Percentiles rank a stretch among this genome's conserved stretches.
phyloP scores from a whole-genome alignment of 2,329 filamentous ascomycete species.

The Ophiostoma sp. region DNA sequence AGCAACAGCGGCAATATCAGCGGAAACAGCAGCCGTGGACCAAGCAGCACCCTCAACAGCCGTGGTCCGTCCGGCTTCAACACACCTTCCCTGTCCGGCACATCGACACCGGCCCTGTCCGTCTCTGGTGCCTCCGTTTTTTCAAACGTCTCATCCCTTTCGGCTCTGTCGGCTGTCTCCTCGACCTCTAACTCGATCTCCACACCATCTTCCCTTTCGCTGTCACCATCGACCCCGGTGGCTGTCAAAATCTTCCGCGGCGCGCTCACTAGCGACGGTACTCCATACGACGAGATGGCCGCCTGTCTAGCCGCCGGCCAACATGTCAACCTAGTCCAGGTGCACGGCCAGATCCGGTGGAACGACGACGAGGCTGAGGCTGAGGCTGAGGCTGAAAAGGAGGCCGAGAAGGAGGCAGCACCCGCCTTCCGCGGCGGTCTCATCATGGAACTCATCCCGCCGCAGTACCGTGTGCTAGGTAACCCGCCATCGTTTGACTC shows the following conservation, averaged over 20 bases:
- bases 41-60: conserved; percentile 16
- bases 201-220: neutral
- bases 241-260: conserved; percentile 53
- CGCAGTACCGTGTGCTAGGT: conserved; percentile 45
- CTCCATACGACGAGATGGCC: conserved; percentile 51
- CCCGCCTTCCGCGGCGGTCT: conserved; percentile 41
- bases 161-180: neutral
- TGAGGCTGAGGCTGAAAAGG: neutral
- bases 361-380: neutral
- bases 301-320: conserved; percentile 48
- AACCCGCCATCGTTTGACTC: conserved; percentile 46
- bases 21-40: neutral
- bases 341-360: conserved; percentile 44
- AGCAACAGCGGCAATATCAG: conserved; percentile 28
- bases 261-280: conserved; percentile 49
- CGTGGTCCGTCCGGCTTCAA: conserved; percentile 2
- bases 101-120: conserved; percentile 6
- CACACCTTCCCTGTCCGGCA: conserved; percentile 20
- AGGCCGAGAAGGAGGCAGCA: neutral
- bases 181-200: neutral
- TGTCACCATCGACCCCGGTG: conserved; percentile 33
- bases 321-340: conserved; percentile 48
- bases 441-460: conserved; percentile 50
- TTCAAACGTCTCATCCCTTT: neutral
- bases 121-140: conserved; percentile 15